Percentiles rank a stretch among this genome's conserved stretches.
Conservation (phyloP, 495 filamentous ascomycete genomes). For the Aspergillus steynii region DNA sequence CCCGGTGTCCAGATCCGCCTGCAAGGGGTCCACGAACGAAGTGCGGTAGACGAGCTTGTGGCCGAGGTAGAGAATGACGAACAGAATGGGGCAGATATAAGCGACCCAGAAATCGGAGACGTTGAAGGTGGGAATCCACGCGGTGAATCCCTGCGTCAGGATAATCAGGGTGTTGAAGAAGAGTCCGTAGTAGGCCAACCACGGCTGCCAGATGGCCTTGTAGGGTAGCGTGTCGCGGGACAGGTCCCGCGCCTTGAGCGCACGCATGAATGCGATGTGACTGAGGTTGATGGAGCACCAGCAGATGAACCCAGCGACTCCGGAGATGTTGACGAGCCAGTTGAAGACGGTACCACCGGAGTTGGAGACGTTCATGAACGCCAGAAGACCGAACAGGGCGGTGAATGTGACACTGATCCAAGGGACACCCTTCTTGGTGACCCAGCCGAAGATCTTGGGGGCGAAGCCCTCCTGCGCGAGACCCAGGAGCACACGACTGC, state of each 20-base stretch:
- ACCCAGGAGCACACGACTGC: constrained; percentile 60
- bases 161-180: constrained; percentile 61
- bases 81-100: constrained; percentile 57
- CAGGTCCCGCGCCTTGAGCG: constrained; percentile 50
- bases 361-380: constrained; percentile 41
- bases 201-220: constrained; percentile 52
- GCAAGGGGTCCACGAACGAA: constrained; percentile 27
- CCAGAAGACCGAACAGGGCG: constrained; percentile 44
- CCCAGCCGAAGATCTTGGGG: constrained; percentile 48
- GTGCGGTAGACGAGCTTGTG: constrained; percentile 48
- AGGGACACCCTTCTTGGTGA: constrained; percentile 45
- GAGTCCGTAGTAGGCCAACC: constrained; percentile 53
- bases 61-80: constrained; percentile 48
- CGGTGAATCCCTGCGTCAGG: constrained; percentile 64
- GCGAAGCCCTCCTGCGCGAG: constrained; percentile 58
- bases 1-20: constrained; percentile 41
- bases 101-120: constrained; percentile 53
- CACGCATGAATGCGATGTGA: constrained; percentile 57
- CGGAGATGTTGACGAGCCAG: constrained; percentile 54
- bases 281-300: constrained; percentile 57
- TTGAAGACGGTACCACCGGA: constrained; percentile 51
- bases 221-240: constrained; percentile 52
- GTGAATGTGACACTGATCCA: constrained; percentile 44
- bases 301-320: constrained; percentile 60
- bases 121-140: constrained; percentile 59